Percentiles rank a stretch among this genome's conserved stretches.
phyloP scores from a whole-genome alignment of 1,284 basidiomycete species.

The Pseudozyma sp. region DNA sequence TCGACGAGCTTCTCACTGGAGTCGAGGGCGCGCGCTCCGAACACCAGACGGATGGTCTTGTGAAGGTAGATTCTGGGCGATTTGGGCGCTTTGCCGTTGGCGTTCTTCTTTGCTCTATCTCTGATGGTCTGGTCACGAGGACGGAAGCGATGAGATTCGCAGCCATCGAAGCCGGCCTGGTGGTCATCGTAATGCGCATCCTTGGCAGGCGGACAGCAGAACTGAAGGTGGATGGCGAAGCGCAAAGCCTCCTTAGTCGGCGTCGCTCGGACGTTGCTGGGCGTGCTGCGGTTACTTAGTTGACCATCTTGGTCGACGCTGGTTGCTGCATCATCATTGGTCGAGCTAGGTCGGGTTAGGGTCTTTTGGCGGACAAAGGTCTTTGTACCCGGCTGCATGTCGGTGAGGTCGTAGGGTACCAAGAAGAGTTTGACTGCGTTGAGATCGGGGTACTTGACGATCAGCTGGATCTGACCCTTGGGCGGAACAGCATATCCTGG shows the following conservation, averaged over 20 bases:
- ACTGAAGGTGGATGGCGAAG: conserved; percentile 63
- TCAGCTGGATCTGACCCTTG: conserved; percentile 72
- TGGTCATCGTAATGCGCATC: conserved; percentile 9
- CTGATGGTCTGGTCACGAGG: not conserved
- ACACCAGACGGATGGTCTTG: conserved; percentile 59
- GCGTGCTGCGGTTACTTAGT: not conserved
- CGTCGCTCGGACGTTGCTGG: conserved; percentile 2
- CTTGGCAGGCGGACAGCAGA: conserved; percentile 41
- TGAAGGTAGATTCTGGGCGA: conserved; percentile 55
- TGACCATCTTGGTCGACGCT: not conserved
- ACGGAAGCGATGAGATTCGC: conserved; percentile 15
- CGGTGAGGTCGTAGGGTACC: conserved; percentile 71
- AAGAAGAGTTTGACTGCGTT: conserved; percentile 72
- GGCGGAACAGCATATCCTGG: conserved; percentile 72
- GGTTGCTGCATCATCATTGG: not conserved
- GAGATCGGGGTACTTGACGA: conserved; percentile 71
- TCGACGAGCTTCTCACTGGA: conserved; percentile 47
- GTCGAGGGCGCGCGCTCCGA: conserved; percentile 56
- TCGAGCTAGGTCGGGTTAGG: conserved; percentile 5
- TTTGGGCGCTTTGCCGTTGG: conserved; percentile 4
- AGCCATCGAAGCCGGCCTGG: conserved; percentile 29
- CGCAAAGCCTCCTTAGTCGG: conserved; percentile 47
- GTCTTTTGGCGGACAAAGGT: conserved; percentile 62
- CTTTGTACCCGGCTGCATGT: conserved; percentile 64
- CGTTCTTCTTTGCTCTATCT: conserved; percentile 2